Evolutionary conservation across 306 rosid genomes (phyloP).

Genomic region (Pachyrhizus erosus): DNA sequence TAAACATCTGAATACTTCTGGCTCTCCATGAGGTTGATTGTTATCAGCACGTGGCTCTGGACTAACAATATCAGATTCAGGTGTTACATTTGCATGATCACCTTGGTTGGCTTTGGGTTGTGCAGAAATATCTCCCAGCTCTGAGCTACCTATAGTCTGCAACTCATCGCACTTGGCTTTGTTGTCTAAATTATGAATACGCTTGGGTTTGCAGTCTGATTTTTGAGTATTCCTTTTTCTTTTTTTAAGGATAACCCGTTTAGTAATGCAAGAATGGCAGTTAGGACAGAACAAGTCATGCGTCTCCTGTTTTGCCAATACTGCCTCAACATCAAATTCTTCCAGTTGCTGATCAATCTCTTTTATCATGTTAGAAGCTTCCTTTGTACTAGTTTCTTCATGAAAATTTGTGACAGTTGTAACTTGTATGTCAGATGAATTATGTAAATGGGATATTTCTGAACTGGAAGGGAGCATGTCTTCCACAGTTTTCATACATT

Average conservation of each 20-base stretch:
- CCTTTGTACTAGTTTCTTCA: constrained; percentile 31
- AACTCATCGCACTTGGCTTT: constrained; percentile 32
- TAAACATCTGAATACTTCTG: constrained; percentile 57
- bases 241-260: constrained; percentile 59
- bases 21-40: constrained; percentile 36
- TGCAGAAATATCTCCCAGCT: constrained; percentile 9
- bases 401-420: not conserved
- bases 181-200: constrained; percentile 21
- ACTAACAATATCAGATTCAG: constrained; percentile 32
- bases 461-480: constrained; percentile 20
- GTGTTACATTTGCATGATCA: constrained; percentile 15
- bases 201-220: constrained; percentile 30
- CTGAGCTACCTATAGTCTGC: constrained; percentile 4
- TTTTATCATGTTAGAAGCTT: constrained; percentile 31
- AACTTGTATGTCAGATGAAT: constrained; percentile 34
- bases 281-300: constrained; percentile 65
- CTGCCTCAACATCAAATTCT: constrained; percentile 58
- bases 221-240: constrained; percentile 46
- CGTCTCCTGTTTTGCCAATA: constrained; percentile 60
- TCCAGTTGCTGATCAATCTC: constrained; percentile 39
- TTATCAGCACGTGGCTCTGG: constrained; percentile 31
- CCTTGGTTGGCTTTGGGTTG: constrained; percentile 22
- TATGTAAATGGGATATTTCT: constrained; percentile 17
- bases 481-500: not conserved
- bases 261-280: constrained; percentile 60